Evolutionary conservation across 2,329 filamentous ascomycete species (phyloP).

Genomic region (Colletotrichum sp.): DNA sequence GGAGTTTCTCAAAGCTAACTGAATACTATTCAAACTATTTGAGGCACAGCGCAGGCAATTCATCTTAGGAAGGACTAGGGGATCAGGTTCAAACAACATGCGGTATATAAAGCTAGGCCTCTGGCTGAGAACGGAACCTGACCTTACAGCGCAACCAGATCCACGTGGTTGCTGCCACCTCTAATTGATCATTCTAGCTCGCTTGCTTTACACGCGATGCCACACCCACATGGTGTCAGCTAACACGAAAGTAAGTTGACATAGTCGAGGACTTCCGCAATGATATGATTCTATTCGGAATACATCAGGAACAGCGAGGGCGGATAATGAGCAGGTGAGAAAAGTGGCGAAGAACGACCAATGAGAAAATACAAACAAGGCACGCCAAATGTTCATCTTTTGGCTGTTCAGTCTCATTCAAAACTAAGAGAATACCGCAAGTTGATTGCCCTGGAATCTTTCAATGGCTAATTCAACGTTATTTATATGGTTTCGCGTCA

Average conservation of each 20-base stretch:
- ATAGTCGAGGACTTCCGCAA: not conserved
- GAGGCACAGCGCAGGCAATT: not conserved
- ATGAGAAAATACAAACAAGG: too few relatives aligned
- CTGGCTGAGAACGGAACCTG: too few relatives aligned
- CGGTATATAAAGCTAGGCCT: not conserved
- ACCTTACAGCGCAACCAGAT: not conserved
- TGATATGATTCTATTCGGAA: fast-evolving
- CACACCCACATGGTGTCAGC: not conserved
- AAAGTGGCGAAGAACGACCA: not conserved
- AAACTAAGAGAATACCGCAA: too few relatives aligned
- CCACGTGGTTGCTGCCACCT: not conserved
- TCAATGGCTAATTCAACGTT: too few relatives aligned
- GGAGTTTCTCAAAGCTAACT: too few relatives aligned
- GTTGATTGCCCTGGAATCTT: too few relatives aligned
- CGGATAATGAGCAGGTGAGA: fast-evolving
- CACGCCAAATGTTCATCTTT: too few relatives aligned
- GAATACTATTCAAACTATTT: not conserved
- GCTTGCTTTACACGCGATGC: not conserved
- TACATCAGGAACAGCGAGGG: not conserved
- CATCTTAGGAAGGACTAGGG: not conserved
- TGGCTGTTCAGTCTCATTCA: too few relatives aligned
- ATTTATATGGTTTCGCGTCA: not conserved
- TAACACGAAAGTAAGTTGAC: fast-evolving
- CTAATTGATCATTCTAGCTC: not conserved
- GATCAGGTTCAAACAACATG: too few relatives aligned